phyloP scores from a whole-genome alignment of 2,329 filamentous ascomycete species.

The Huntiella omanensis region DNA sequence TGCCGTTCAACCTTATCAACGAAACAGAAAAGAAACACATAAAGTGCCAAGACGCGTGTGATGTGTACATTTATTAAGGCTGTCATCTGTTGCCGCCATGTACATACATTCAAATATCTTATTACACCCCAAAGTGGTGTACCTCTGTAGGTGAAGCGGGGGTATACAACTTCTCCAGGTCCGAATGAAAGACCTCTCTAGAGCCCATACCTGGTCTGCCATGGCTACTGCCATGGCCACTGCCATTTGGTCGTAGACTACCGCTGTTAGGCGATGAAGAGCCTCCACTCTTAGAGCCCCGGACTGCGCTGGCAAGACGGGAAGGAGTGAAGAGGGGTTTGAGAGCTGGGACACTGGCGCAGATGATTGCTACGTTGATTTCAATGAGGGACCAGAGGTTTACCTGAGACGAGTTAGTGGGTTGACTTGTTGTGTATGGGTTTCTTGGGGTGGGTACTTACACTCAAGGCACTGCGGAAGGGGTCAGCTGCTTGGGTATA shows the following conservation, averaged over 20 bases:
- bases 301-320: slow-evolving; percentile 11
- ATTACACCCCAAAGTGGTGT: too few species aligned
- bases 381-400: slow-evolving; percentile 30
- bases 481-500: slow-evolving; percentile 21
- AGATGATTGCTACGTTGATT: slow-evolving; percentile 29
- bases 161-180: too few species aligned
- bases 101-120: too few species aligned
- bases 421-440: neutral
- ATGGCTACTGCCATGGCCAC: too few species aligned
- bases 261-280: neutral
- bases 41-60: too few species aligned
- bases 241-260: neutral
- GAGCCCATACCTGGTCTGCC: too few species aligned
- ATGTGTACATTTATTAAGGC: too few species aligned
- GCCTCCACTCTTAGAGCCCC: neutral
- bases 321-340: slow-evolving; percentile 27
- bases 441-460: slow-evolving; percentile 13
- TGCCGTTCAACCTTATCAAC: too few species aligned
- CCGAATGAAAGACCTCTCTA: too few species aligned
- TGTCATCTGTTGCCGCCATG: too few species aligned
- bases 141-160: too few species aligned
- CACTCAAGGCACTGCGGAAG: slow-evolving; percentile 14
- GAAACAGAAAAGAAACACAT: too few species aligned
- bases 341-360: slow-evolving; percentile 29
- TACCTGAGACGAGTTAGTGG: slow-evolving; percentile 12